phyloP scores from a whole-genome alignment of 2,329 filamentous ascomycete genomes.

The Colletotrichum musicola region DNA sequence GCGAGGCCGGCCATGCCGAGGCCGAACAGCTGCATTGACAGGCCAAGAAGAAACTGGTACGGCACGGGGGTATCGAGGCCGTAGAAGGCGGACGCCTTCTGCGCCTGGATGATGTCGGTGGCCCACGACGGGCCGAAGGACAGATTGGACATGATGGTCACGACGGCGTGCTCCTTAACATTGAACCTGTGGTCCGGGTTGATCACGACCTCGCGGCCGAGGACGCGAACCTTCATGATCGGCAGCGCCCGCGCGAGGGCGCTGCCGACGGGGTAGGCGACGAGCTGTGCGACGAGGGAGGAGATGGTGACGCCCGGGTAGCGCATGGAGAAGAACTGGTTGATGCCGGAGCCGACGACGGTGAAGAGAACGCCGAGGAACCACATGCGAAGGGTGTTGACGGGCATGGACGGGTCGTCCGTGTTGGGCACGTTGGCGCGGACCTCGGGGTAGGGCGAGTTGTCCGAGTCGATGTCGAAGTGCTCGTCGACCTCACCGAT shows the following conservation, averaged over 20 bases:
- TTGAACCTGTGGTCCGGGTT: constrained; percentile 63
- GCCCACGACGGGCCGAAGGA: constrained; percentile 56
- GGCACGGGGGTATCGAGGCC: constrained; percentile 52
- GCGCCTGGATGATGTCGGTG: constrained; percentile 57
- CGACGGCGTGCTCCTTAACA: constrained; percentile 65
- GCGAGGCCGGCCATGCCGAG: constrained; percentile 59
- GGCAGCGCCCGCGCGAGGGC: constrained; percentile 50
- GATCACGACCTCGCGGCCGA: constrained; percentile 52
- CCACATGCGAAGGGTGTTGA: constrained; percentile 53
- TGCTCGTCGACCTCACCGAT: constrained; percentile 31
- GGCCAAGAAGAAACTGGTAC: constrained; percentile 59
- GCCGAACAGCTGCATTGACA: constrained; percentile 61
- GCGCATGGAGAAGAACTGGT: constrained; percentile 55
- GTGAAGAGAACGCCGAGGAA: constrained; percentile 50
- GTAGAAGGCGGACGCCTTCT: constrained; percentile 58
- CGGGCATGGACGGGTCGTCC: constrained; percentile 51
- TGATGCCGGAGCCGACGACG: constrained; percentile 47
- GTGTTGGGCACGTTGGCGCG: constrained; percentile 56
- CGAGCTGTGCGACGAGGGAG: constrained; percentile 52
- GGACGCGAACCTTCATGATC: constrained; percentile 46
- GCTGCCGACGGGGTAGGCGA: constrained; percentile 53
- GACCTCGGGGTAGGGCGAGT: constrained; percentile 52
- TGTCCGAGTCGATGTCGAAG: constrained; percentile 41
- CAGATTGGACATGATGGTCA: constrained; percentile 67
- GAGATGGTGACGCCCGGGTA: constrained; percentile 52